Conservation (phyloP, 2,329 filamentous ascomycete species). For the Fusarium napiforme region DNA sequence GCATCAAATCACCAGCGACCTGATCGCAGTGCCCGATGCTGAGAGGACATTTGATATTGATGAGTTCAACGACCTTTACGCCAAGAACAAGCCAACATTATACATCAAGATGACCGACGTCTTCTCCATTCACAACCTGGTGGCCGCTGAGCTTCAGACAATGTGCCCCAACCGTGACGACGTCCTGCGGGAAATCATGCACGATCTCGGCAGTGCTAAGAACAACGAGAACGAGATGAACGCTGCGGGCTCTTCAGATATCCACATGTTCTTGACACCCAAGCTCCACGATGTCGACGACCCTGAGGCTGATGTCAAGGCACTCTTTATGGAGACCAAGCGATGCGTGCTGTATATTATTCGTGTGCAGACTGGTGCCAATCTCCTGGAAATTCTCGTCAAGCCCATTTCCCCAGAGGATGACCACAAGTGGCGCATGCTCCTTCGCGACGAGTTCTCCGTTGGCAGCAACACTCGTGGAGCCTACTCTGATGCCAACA, state of each 20-base stretch:
- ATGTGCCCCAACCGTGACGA: slow-evolving; percentile 88
- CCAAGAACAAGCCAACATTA: slow-evolving; percentile 95
- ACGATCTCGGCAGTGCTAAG: slow-evolving; percentile 94
- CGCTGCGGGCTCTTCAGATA: slow-evolving; percentile 86
- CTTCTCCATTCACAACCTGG: slow-evolving; percentile 91
- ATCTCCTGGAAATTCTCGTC: slow-evolving; percentile 94
- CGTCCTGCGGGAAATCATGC: slow-evolving; percentile 87
- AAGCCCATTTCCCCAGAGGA: slow-evolving; percentile 89
- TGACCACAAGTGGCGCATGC: slow-evolving; percentile 84
- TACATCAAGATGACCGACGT: slow-evolving; percentile 99
- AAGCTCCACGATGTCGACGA: slow-evolving; percentile 92
- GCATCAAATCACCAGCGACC: slow-evolving; percentile 76
- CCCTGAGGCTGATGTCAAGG: slow-evolving; percentile 90
- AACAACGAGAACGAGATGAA: slow-evolving; percentile 95
- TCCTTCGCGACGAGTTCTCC: slow-evolving; percentile 83
- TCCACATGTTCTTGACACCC: slow-evolving; percentile 88
- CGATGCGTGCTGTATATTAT: slow-evolving; percentile 98
- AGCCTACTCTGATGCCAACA: slow-evolving; percentile 89
- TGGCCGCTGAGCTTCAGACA: slow-evolving; percentile 79
- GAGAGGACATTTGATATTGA: slow-evolving; percentile 97
- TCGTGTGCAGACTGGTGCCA: slow-evolving; percentile 89
- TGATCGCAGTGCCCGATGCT: slow-evolving; percentile 86
- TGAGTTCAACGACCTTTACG: slow-evolving; percentile 97
- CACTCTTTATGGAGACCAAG: slow-evolving; percentile 98
- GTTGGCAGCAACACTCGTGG: slow-evolving; percentile 76